phyloP scores from a whole-genome alignment of 73 alveolate genomes.

The Blepharisma stoltei region DNA sequence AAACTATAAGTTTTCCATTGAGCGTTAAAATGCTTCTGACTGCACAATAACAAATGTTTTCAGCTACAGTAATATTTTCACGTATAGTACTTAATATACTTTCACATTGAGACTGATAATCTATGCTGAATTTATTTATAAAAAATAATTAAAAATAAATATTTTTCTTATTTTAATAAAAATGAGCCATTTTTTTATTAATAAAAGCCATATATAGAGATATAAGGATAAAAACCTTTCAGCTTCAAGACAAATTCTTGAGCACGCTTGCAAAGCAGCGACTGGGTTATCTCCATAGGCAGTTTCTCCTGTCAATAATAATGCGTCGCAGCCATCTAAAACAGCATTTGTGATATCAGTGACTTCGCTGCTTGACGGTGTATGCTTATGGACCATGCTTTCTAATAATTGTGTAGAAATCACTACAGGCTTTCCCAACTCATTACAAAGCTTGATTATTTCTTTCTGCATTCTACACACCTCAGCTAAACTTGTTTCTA shows the following conservation, averaged over 20 bases:
- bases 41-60: constrained; percentile 28
- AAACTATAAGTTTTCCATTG: constrained; percentile 25
- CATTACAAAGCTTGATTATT: constrained; percentile 27
- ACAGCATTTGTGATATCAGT: constrained; percentile 44
- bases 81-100: neutral
- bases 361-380: constrained; percentile 41
- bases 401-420: constrained; percentile 37
- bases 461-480: constrained; percentile 18
- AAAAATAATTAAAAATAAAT: no score
- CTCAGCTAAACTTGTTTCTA: constrained; percentile 13
- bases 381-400: constrained; percentile 32
- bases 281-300: constrained; percentile 35
- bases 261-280: constrained; percentile 36
- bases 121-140: no score
- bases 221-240: constrained; percentile 23
- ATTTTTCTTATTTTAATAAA: no score
- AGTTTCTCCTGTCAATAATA: constrained; percentile 41
- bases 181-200: no score
- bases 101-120: neutral
- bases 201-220: neutral
- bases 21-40: constrained; percentile 29
- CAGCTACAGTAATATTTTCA: constrained; percentile 21
- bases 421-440: constrained; percentile 36
- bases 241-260: constrained; percentile 39
- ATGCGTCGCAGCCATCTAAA: constrained; percentile 50